These are phyloP conservation scores for Yarrowia sp. DNA, from an alignment of 805 yeast species.

Conservation along the genomic window DNA sequence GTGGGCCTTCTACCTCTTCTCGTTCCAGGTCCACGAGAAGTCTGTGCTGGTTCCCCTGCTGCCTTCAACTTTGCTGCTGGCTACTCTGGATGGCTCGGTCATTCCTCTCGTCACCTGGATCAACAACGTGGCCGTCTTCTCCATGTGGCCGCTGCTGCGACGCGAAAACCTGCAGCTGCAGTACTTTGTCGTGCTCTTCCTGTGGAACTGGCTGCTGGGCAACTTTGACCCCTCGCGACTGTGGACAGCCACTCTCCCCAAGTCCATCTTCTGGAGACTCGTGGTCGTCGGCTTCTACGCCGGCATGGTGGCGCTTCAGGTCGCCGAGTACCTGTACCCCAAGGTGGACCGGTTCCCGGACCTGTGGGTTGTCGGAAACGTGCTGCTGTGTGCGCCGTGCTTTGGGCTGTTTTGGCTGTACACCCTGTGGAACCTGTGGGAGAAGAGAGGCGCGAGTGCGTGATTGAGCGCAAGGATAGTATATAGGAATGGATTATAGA, in stretches of 20 bases:
- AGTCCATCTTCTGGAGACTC: constrained; percentile 48
- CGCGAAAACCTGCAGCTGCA: constrained; percentile 75
- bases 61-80: constrained; percentile 70
- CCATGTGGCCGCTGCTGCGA: constrained; percentile 81
- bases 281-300: constrained; percentile 54
- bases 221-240: constrained; percentile 41
- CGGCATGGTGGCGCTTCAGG: constrained; percentile 51
- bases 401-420: constrained; percentile 80
- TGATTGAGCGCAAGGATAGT: neutral
- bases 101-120: constrained; percentile 84
- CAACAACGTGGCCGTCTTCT: constrained; percentile 76
- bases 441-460: neutral
- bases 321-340: constrained; percentile 48
- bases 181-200: constrained; percentile 55
- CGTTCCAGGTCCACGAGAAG: constrained; percentile 96
- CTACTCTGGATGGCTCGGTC: constrained; percentile 51
- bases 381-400: constrained; percentile 69
- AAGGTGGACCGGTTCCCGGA: constrained; percentile 60
- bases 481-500: neutral
- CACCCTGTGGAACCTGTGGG: constrained; percentile 58
- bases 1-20: constrained; percentile 82
- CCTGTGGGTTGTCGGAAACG: constrained; percentile 77
- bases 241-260: constrained; percentile 45
- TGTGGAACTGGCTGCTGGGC: constrained; percentile 80
- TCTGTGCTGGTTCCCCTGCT: constrained; percentile 82